Conservation (phyloP, 306 rosid genomes). For the Herpetospermum pedunculosum region DNA sequence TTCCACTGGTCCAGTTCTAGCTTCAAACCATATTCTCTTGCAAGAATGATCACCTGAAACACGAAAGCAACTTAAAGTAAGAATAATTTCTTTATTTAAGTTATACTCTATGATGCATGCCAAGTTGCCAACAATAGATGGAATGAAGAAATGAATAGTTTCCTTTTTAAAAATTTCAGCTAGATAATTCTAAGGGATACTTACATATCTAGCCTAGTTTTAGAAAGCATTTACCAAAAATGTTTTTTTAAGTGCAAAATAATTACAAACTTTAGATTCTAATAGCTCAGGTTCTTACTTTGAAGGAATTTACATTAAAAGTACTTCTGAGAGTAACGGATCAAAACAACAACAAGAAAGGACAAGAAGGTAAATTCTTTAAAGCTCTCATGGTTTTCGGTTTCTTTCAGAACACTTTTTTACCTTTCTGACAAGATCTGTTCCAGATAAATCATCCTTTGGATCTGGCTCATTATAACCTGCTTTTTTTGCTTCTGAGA, state of each 20-base stretch:
- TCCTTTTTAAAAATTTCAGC: not conserved
- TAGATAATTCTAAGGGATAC: not conserved
- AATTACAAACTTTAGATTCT: not conserved
- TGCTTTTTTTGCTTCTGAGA: conserved; percentile 82
- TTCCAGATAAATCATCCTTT: conserved; percentile 90
- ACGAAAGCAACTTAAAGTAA: not conserved
- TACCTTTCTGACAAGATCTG: conserved; percentile 97
- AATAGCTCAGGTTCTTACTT: not conserved
- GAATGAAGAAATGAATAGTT: not conserved
- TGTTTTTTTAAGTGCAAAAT: not conserved
- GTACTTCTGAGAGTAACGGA: not conserved
- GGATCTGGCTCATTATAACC: conserved; percentile 99
- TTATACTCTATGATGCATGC: not conserved
- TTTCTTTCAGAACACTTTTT: not conserved
- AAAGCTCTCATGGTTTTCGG: not conserved
- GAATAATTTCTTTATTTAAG: not conserved
- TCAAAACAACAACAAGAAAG: not conserved
- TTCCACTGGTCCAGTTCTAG: conserved; percentile 83
- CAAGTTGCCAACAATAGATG: not conserved
- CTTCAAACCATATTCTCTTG: conserved; percentile 89
- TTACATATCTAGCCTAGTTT: not conserved
- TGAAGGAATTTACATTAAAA: not conserved
- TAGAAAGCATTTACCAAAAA: not conserved
- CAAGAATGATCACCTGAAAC: conserved; percentile 88
- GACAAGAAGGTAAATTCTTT: not conserved